These are phyloP conservation scores for Botrytis cinerea DNA, from an alignment of 2,329 filamentous ascomycete genomes.

Conservation along the genomic window DNA sequence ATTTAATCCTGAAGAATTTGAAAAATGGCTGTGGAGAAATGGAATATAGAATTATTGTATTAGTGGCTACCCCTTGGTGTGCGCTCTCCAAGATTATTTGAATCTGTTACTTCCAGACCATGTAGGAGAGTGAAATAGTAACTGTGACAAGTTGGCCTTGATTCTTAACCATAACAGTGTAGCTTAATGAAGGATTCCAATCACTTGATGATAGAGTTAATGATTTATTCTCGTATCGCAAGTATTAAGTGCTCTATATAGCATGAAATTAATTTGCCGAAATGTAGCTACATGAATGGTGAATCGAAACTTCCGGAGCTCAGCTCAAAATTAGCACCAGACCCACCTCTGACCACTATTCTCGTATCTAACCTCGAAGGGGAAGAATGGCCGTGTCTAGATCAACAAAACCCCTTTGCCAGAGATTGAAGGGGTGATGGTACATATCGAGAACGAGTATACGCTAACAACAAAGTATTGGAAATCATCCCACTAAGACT, in stretches of 20 bases:
- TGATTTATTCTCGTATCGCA: background rate
- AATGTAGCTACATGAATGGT: background rate
- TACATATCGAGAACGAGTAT: background rate
- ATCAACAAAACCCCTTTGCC: background rate
- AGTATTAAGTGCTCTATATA: background rate
- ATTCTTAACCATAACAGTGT: background rate
- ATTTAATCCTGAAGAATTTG: slow-evolving; percentile 21
- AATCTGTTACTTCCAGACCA: background rate
- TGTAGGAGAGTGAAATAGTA: background rate
- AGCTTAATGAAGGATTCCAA: background rate
- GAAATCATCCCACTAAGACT: background rate
- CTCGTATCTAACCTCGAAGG: background rate
- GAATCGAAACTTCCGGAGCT: background rate
- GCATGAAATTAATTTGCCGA: background rate
- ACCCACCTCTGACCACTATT: background rate
- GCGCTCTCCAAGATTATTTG: background rate
- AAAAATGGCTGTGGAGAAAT: slow-evolving; percentile 29
- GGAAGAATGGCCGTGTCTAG: background rate
- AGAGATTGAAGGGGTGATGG: background rate
- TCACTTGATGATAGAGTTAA: background rate
- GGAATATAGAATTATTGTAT: background rate
- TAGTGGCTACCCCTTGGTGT: background rate
- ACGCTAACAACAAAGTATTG: background rate
- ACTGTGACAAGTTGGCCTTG: background rate
- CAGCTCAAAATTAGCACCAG: background rate